Evolutionary conservation across 1,284 basidiomycete genomes (phyloP), one percentile per base, ranked within the genome.

Genomic region (Trichosporon inkin): DNA sequence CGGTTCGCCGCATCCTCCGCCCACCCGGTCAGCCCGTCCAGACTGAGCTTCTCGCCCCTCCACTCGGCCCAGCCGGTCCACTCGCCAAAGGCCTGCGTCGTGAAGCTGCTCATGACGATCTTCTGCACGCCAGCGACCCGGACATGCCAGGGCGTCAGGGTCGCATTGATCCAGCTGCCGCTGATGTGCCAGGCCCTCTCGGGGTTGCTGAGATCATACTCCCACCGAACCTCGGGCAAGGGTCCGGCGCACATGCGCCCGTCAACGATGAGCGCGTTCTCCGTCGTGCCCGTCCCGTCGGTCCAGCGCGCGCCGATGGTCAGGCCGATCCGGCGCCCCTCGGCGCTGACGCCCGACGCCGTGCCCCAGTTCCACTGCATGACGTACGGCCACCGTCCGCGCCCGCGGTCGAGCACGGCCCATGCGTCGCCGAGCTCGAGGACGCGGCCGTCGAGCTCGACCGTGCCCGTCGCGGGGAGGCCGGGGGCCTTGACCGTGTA

Each of bases 231-330:
- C 20, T 55, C 51, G 24, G 17, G 17, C 10, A 20, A 22, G 16
- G 53, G 37, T 10, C 28, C 44, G 19, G 22, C 49, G 2, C 28
- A 53, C 38, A 58, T 38, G n/a, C 37, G 34, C 6, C 44, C 44
- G 47, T 62, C 60, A 44, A 62, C 38, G n/a, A 62, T 36, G 34
- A 62, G 36, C 10, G 40, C 60, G 22, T 62, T 62, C 44, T 62
- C 60, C 16, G 49, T 44, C 19, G 37, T 53, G 39, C 51, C 39
- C 8, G 28, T 24, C n/a, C 39, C 54, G 13, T 49, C 41, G 11
- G 35, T 56, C 41, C 40, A 44, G 10, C 35, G 17, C 10, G 20
- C 57, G 51, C 57, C 57, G 19, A 53, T 28, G 10, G 37, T 58
- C 32, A 58, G 28, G 17, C 57, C 57, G 1, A 58, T 19, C 13